Evolutionary conservation across 768 basidiomycete genomes (phyloP).

Genomic region (Pholiota molesta): DNA sequence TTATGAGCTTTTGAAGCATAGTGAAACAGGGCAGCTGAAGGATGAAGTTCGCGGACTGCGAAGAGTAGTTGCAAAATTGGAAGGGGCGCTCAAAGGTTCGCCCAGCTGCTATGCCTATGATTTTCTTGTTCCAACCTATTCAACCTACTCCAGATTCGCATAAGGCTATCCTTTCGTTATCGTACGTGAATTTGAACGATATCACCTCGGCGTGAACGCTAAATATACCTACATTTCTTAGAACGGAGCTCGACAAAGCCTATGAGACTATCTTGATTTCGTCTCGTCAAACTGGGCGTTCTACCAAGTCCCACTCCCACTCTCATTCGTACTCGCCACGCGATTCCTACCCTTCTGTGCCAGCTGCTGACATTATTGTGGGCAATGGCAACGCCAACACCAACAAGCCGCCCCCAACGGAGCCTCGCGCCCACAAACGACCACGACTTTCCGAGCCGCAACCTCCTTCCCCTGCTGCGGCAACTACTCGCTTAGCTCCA

Average conservation of each 20-base stretch:
- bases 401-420: constrained; percentile 70
- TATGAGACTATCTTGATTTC: constrained; percentile 61
- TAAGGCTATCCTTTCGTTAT: constrained; percentile 65
- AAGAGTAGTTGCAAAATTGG: constrained; percentile 67
- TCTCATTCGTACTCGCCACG: constrained; percentile 51
- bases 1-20: constrained; percentile 71
- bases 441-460: constrained; percentile 66
- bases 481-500: constrained; percentile 27
- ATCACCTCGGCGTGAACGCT: constrained; percentile 8
- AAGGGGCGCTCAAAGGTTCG: constrained; percentile 77
- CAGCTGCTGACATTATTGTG: constrained; percentile 19
- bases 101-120: constrained; percentile 6
- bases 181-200: constrained; percentile 52
- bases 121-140: constrained; percentile 15
- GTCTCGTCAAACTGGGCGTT: constrained; percentile 40
- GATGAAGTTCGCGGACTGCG: constrained; percentile 78
- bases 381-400: constrained; percentile 31
- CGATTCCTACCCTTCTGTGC: constrained; percentile 36
- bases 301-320: constrained; percentile 40
- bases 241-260: constrained; percentile 77
- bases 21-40: constrained; percentile 80
- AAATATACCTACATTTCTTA: constrained; percentile 29
- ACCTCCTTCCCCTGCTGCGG: constrained; percentile 30
- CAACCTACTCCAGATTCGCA: constrained; percentile 65
- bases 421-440: constrained; percentile 81